Percentiles rank a stretch among this genome's conserved stretches.
These are phyloP conservation scores for Trichoderma aggressivum DNA, from an alignment of 2,329 filamentous ascomycete species.

Conservation along the genomic window DNA sequence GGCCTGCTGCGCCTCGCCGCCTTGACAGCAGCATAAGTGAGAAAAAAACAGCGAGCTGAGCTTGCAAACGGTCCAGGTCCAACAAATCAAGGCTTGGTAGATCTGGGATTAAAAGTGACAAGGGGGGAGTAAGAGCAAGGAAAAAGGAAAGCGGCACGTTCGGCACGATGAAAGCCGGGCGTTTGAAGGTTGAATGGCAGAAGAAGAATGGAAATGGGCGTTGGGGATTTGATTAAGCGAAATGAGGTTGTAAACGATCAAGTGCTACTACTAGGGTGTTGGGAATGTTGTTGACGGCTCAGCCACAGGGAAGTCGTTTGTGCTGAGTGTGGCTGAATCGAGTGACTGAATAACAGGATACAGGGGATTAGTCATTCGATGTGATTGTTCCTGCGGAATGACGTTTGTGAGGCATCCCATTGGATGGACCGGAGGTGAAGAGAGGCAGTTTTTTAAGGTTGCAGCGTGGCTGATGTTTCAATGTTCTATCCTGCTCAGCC, in stretches of 20 bases:
- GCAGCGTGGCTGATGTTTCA: not conserved
- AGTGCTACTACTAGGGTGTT: no score
- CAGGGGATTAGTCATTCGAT: not conserved
- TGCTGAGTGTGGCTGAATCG: not conserved
- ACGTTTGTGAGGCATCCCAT: slow-evolving; percentile 5
- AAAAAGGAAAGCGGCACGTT: not conserved
- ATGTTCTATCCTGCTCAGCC: not conserved
- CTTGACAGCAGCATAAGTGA: not conserved
- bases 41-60: not conserved
- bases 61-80: not conserved
- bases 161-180: not conserved
- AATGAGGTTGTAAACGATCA: not conserved
- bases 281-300: not conserved
- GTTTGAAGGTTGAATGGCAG: not conserved
- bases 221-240: not conserved
- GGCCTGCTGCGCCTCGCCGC: slow-evolving; percentile 12
- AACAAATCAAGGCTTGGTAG: not conserved
- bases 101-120: not conserved
- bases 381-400: not conserved
- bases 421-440: not conserved
- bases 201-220: not conserved
- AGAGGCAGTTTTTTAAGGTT: not conserved
- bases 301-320: not conserved
- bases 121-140: not conserved
- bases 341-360: not conserved